A percentile compares a stretch with the other conserved stretches of the same genome.
phyloP scores from a whole-genome alignment of 306 rosid species.

The Herpetospermum pedunculosum region DNA sequence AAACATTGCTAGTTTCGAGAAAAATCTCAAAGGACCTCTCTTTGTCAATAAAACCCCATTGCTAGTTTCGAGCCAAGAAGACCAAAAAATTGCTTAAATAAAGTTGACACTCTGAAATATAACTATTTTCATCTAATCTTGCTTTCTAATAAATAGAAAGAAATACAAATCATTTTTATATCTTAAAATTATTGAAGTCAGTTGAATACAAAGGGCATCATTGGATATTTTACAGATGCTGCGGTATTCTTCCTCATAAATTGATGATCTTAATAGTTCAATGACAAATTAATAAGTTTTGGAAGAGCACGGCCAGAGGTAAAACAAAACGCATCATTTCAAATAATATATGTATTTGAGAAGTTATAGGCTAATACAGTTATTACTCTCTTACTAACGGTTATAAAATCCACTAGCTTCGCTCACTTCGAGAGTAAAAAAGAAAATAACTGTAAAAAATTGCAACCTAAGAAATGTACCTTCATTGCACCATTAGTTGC shows the following conservation, averaged over 20 bases:
- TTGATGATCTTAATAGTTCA: not conserved
- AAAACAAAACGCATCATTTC: not conserved
- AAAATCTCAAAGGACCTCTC: not conserved
- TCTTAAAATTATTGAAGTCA: not conserved
- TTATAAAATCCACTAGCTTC: not conserved
- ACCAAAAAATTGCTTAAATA: not conserved
- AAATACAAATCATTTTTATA: not conserved
- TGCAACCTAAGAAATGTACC: constrained; percentile 31
- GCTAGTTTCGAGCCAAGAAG: not conserved
- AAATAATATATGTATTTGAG: not conserved
- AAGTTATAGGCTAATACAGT: not conserved
- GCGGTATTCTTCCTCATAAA: not conserved
- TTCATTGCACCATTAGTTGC: constrained; percentile 99
- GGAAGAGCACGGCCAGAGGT: not conserved
- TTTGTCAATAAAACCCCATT: not conserved
- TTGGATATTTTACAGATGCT: not conserved
- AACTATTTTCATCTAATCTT: not conserved
- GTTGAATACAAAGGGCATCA: not conserved
- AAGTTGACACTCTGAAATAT: not conserved
- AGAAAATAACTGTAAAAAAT: constrained; percentile 1
- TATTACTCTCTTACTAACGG: not conserved
- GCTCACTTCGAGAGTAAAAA: not conserved
- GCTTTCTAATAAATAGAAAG: not conserved
- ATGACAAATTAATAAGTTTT: not conserved
- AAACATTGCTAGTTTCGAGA: too few relatives aligned